Percentiles rank a stretch among this genome's conserved stretches.
These are phyloP conservation scores for Leishmania guyanensis DNA, from an alignment of 208 protist genomes.

Conservation along the genomic window DNA sequence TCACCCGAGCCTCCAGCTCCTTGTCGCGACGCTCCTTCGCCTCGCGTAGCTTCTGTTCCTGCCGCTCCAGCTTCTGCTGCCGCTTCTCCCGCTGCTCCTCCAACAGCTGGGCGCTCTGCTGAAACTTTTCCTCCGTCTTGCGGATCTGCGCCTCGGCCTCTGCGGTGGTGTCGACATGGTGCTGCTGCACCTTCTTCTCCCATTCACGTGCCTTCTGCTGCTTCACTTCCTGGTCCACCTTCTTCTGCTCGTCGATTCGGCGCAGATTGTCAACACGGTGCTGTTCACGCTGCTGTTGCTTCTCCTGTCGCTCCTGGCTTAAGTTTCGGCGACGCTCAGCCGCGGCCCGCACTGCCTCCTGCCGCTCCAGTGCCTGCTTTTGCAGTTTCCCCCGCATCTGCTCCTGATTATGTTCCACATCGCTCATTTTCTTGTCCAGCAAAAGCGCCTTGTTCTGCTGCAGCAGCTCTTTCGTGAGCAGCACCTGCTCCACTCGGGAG, in stretches of 20 bases:
- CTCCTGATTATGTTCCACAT: constrained; percentile 79
- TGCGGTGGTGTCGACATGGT: constrained; percentile 44
- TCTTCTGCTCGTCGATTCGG: constrained; percentile 79
- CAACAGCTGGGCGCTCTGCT: constrained; percentile 63
- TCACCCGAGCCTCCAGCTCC: constrained; percentile 27
- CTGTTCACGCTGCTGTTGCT: constrained; percentile 70
- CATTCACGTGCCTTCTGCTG: constrained; percentile 66
- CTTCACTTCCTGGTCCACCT: constrained; percentile 47
- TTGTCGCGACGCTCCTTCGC: constrained; percentile 39
- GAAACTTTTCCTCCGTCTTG: constrained; percentile 66
- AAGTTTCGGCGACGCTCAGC: constrained; percentile 73
- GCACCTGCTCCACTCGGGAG: constrained; percentile 78
- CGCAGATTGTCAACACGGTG: constrained; percentile 51
- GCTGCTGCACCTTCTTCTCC: constrained; percentile 69
- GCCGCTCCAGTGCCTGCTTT: constrained; percentile 57
- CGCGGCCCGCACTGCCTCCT: constrained; percentile 76
- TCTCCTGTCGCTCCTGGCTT: constrained; percentile 70
- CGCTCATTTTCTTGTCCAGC: constrained; percentile 77
- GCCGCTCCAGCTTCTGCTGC: constrained; percentile 67
- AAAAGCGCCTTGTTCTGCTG: constrained; percentile 73
- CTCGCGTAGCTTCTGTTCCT: constrained; percentile 57
- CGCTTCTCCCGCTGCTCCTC: constrained; percentile 73
- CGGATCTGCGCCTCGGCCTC: constrained; percentile 44
- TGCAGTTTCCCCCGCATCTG: constrained; percentile 71
- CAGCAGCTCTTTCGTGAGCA: constrained; percentile 71